Evolutionary conservation across 768 basidiomycete species (phyloP).

Genomic region (Suillus discolor): DNA sequence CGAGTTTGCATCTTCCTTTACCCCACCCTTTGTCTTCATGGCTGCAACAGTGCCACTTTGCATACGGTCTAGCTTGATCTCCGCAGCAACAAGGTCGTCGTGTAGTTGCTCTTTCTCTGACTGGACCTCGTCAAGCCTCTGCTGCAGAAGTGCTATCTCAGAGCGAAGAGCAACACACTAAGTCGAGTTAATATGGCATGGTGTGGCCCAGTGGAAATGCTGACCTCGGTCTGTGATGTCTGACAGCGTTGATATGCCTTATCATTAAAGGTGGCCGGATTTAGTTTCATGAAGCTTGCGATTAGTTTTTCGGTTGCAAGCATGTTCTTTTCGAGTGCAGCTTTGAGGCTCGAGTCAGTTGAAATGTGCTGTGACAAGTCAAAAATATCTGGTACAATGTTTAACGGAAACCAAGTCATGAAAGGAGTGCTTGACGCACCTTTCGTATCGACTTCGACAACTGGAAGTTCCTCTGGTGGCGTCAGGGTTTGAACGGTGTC

Average conservation of each 20-base stretch:
- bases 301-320: conserved; percentile 63
- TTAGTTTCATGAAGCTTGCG: conserved; percentile 50
- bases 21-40: conserved; percentile 43
- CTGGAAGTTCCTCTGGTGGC: conserved; percentile 50
- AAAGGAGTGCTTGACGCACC: conserved; percentile 31
- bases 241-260: conserved; percentile 50
- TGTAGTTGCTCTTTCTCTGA: conserved; percentile 50
- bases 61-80: conserved; percentile 64
- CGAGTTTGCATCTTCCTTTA: conserved; percentile 31
- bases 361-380: conserved; percentile 36
- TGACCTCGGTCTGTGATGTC: conserved; percentile 61
- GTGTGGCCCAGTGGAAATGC: conserved; percentile 16
- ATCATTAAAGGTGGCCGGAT: conserved; percentile 36
- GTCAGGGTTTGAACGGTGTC: conserved; percentile 66
- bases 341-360: conserved; percentile 32
- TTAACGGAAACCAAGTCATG: background rate
- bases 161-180: conserved; percentile 63
- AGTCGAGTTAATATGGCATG: conserved; percentile 13
- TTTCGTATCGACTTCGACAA: conserved; percentile 42
- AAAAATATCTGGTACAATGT: conserved; percentile 28
- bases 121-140: conserved; percentile 52
- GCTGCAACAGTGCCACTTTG: conserved; percentile 54
- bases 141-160: conserved; percentile 53
- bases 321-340: conserved; percentile 55
- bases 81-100: conserved; percentile 53